phyloP scores from a whole-genome alignment of 352 stramenopile genomes.

The Pythium brassicae region DNA sequence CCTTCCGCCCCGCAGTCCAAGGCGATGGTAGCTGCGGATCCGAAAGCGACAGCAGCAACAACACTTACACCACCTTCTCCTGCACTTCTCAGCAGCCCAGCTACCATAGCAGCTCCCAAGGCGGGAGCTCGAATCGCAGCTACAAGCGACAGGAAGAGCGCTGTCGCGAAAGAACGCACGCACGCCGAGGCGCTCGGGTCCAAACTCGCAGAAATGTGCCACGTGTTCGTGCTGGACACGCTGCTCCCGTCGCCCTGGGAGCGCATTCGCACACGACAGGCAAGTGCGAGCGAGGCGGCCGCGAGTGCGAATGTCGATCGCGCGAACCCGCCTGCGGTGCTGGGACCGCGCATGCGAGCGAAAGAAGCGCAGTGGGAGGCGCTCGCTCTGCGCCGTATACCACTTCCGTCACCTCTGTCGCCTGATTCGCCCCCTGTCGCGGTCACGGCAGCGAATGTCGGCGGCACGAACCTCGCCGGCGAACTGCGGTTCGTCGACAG shows the following conservation, averaged over 20 bases:
- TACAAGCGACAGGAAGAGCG: neutral
- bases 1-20: slow-evolving; percentile 13
- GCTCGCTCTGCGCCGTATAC: slow-evolving; percentile 19
- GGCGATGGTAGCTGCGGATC: neutral
- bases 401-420: neutral
- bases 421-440: neutral
- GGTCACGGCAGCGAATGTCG: slow-evolving; percentile 39
- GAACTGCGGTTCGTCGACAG: slow-evolving; percentile 70
- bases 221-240: slow-evolving; percentile 23
- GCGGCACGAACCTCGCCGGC: slow-evolving; percentile 37
- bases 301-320: neutral
- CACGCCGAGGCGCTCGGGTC: slow-evolving; percentile 11
- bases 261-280: slow-evolving; percentile 2
- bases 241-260: slow-evolving; percentile 17
- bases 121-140: neutral
- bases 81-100: neutral
- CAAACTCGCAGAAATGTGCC: slow-evolving; percentile 15
- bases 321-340: slow-evolving; percentile 3
- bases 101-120: neutral
- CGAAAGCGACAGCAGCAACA: neutral
- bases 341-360: slow-evolving; percentile 19
- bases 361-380: slow-evolving; percentile 26
- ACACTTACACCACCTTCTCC: neutral
- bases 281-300: neutral
- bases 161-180: slow-evolving; percentile 5